phyloP scores from a whole-genome alignment of 2,329 filamentous ascomycete genomes.

The Hymenotorrendiella dingleyae region DNA sequence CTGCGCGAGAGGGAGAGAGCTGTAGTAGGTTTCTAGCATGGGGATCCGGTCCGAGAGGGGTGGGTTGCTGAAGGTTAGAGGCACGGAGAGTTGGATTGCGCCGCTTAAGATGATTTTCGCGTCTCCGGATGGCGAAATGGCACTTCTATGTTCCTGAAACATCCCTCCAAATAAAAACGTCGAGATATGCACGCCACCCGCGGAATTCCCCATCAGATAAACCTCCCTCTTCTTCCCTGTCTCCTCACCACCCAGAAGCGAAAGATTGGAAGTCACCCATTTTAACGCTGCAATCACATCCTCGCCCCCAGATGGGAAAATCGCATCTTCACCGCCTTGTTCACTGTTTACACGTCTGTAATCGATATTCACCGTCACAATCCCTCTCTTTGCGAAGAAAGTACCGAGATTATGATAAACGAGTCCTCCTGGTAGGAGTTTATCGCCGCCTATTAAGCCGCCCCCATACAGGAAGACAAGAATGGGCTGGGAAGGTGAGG shows the following conservation, averaged over 20 bases:
- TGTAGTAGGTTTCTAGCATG: slow-evolving; percentile 21
- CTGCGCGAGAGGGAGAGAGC: slow-evolving; percentile 7
- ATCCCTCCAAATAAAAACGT: slow-evolving; percentile 24
- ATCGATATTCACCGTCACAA: slow-evolving; percentile 24
- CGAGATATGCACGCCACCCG: slow-evolving; percentile 26
- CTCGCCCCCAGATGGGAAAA: slow-evolving; percentile 26
- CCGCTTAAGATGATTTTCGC: slow-evolving; percentile 19
- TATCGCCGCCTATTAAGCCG: slow-evolving; percentile 25
- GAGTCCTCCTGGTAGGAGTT: slow-evolving; percentile 16
- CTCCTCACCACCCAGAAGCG: slow-evolving; percentile 1
- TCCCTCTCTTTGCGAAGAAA: slow-evolving; percentile 25
- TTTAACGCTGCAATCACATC: slow-evolving; percentile 21
- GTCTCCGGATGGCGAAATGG: slow-evolving; percentile 6
- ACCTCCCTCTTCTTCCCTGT: slow-evolving; percentile 23
- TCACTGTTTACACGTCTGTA: slow-evolving; percentile 24
- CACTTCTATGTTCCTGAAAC: slow-evolving; percentile 19
- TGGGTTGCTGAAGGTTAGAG: slow-evolving; percentile 19
- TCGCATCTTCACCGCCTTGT: slow-evolving; percentile 23
- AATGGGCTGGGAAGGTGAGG: slow-evolving; percentile 16
- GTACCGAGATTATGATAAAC: slow-evolving; percentile 27
- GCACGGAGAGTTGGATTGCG: slow-evolving; percentile 18
- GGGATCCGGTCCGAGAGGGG: slow-evolving; percentile 4
- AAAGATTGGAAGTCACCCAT: slow-evolving; percentile 20
- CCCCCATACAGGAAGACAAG: slow-evolving; percentile 29
- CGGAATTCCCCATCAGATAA: slow-evolving; percentile 28